These are phyloP conservation scores for Puccinia triticina DNA, from an alignment of 1,284 basidiomycete genomes.

Conservation along the genomic window DNA sequence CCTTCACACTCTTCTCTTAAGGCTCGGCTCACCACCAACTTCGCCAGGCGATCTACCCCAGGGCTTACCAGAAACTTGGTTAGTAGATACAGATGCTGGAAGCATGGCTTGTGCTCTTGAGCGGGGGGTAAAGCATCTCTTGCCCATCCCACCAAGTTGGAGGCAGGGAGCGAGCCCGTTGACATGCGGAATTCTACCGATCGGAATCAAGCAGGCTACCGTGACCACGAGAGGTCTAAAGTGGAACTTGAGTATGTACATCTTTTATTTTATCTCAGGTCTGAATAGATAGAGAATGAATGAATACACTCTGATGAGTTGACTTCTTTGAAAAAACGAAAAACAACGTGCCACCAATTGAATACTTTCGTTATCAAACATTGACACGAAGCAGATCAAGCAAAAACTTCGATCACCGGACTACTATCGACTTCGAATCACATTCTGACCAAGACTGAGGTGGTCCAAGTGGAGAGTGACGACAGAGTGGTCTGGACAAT, in stretches of 20 bases:
- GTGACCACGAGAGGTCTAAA: slow-evolving; percentile 80
- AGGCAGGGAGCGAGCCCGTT: slow-evolving; percentile 74
- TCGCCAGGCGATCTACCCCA: slow-evolving; percentile 60
- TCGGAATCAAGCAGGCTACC: slow-evolving; percentile 75
- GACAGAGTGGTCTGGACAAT: slow-evolving; percentile 59
- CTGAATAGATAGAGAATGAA: background rate
- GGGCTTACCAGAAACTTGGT: slow-evolving; percentile 70
- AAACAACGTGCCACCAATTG: background rate
- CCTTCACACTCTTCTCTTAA: slow-evolving; percentile 74
- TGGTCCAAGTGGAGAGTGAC: slow-evolving; percentile 56
- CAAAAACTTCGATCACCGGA: slow-evolving; percentile 55
- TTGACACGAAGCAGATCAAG: slow-evolving; percentile 26
- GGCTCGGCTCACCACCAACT: background rate
- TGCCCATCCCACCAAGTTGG: slow-evolving; percentile 29
- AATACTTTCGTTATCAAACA: background rate
- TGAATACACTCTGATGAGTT: background rate
- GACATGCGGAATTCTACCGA: slow-evolving; percentile 89
- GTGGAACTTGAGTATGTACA: slow-evolving; percentile 80
- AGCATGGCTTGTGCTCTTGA: slow-evolving; percentile 50
- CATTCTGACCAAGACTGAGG: slow-evolving; percentile 52
- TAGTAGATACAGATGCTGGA: slow-evolving; percentile 70
- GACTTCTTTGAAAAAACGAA: background rate
- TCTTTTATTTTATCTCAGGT: slow-evolving; percentile 20
- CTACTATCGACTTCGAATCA: slow-evolving; percentile 60
- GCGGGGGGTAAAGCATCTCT: slow-evolving; percentile 25